phyloP scores from a whole-genome alignment of 148 eudicot genomes.

The Vaccinium myrtillus region DNA sequence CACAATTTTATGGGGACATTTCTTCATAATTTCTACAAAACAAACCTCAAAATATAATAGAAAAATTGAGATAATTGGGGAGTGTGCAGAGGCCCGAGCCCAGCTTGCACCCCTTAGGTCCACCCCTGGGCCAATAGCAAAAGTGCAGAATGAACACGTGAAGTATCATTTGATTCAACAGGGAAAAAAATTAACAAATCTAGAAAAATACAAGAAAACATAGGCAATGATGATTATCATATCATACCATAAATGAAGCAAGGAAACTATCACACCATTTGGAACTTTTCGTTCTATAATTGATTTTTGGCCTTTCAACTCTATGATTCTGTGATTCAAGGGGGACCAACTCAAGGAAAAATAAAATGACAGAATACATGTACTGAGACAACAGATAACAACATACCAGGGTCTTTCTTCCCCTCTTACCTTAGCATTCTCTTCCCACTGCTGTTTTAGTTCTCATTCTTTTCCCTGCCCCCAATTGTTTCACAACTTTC shows the following conservation, averaged over 20 bases:
- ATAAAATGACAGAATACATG: neutral
- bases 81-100: too few species aligned
- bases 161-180: neutral
- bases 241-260: neutral
- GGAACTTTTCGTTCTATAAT: neutral
- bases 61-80: too few species aligned
- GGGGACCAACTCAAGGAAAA: neutral
- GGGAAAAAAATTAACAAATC: neutral
- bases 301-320: neutral
- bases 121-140: neutral
- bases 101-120: too few species aligned
- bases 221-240: neutral
- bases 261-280: neutral
- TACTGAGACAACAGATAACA: too few species aligned
- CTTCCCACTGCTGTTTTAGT: neutral
- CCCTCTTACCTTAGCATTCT: neutral
- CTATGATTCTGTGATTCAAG: neutral
- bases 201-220: neutral
- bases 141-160: neutral
- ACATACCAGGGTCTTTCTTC: neutral
- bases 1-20: too few species aligned
- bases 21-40: too few species aligned
- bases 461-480: constrained; percentile 1
- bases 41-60: too few species aligned
- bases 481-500: neutral